Evolutionary conservation across 257 asterid genomes (phyloP).

Genomic region (Fraxinus pennsylvanica): DNA sequence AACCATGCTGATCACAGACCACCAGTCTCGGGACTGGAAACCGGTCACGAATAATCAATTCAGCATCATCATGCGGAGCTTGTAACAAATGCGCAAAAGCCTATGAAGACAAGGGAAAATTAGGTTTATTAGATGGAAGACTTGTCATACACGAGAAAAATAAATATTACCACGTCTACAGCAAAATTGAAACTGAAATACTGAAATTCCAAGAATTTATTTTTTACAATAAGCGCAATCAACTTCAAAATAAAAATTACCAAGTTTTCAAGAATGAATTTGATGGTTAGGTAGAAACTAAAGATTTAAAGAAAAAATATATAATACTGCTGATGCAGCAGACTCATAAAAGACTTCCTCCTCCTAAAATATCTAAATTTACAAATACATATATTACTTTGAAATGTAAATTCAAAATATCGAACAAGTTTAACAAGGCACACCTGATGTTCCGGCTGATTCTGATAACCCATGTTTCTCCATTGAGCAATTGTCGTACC

Average conservation of each 20-base stretch:
- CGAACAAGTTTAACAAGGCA: slow-evolving; percentile 17
- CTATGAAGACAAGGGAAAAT: slow-evolving; percentile 34
- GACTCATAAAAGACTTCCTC: background rate
- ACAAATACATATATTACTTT: background rate
- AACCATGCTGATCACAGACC: slow-evolving; percentile 97
- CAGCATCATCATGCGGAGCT: slow-evolving; percentile 92
- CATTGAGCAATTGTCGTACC: slow-evolving; percentile 97
- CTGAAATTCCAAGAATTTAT: background rate
- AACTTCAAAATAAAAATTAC: background rate
- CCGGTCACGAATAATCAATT: slow-evolving; percentile 72
- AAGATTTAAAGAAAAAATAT: background rate
- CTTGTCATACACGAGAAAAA: slow-evolving; percentile 10
- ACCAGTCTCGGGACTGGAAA: slow-evolving; percentile 97
- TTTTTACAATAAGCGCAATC: background rate
- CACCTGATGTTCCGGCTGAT: slow-evolving; percentile 85
- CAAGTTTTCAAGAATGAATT: background rate
- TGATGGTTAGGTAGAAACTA: background rate
- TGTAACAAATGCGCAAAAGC: slow-evolving; percentile 79
- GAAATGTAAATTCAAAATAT: background rate
- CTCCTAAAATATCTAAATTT: background rate
- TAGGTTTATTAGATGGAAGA: slow-evolving; percentile 10
- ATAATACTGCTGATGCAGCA: background rate
- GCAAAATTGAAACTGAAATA: background rate
- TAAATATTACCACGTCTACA: background rate
- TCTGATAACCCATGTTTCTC: slow-evolving; percentile 97